Base-by-base conservation (phyloP, 2,329 filamentous ascomycete genomes). In the Aspergillus sp. region DNA sequence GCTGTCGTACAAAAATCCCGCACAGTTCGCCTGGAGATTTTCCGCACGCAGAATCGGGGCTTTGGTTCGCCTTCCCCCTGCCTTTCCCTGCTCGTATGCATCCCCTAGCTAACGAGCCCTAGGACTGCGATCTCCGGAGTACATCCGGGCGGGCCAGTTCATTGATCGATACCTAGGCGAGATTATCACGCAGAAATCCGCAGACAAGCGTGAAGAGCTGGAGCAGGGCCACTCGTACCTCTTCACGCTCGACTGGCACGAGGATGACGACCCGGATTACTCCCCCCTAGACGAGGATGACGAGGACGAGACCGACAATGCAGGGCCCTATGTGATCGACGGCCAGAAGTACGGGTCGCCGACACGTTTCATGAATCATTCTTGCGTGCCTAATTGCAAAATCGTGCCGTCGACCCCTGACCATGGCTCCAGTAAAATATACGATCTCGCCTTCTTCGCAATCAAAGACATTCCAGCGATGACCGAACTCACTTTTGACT, bases 351-450 rank as follows among this genome's bases (percentile, higher is more conserved):
- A 62, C 27, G 65, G 65, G 4, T 52, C 54, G 0, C 45, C 61
- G 0, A 65, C 63, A 4, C 55, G 65, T 0, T 68, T 67, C 35
- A 66, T 68, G 42, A 68, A 68, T 29, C 65, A 68, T 36, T 67
- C 63, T 1, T 68, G 65, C 47, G 58, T 61, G 13, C 64, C 65
- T 0, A 70, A 69, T 31, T 65, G 62, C 40, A 56, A 57, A 8
- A 61, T 64, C 26, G 55, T 67, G 15, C 50, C 63, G 0, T 64
- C 66, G 0, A 60, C 61, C 0, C 57, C 56, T 2, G 57, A 56
- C 17, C 58, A 64, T 13, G 54, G 45, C 1, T 64, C 67, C 20
- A 36, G 51, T 1, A 48, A 52, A 0, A 47, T 69, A 2, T 69
- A 68, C 31, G 53, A 65, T 17, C 48, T 69, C 1, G 66, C 66